These are phyloP conservation scores for Tulasnella sp. DNA, from an alignment of 768 basidiomycete genomes.

Conservation along the genomic window DNA sequence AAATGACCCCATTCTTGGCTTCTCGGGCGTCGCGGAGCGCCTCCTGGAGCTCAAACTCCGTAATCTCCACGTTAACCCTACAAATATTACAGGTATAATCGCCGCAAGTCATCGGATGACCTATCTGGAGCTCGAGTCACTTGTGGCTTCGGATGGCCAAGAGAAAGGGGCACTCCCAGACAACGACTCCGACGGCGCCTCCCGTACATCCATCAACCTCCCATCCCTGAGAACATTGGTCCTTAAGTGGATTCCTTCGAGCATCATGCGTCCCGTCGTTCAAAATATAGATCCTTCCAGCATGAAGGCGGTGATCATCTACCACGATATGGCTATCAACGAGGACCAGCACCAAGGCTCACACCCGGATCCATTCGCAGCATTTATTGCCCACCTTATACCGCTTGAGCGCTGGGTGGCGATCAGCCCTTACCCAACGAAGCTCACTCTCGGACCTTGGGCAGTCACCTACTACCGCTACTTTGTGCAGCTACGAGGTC, in stretches of 20 bases:
- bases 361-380: neutral
- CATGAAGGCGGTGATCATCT: neutral
- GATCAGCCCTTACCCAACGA: neutral
- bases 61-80: neutral
- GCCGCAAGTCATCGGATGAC: neutral
- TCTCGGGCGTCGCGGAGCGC: neutral
- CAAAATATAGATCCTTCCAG: neutral
- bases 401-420: neutral
- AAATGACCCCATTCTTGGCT: neutral
- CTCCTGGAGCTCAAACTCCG: neutral
- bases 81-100: neutral
- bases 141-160: neutral
- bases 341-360: neutral
- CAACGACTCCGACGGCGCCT: neutral
- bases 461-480: neutral
- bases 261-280: neutral
- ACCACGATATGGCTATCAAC: neutral
- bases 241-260: neutral
- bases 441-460: neutral
- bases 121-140: neutral
- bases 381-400: neutral
- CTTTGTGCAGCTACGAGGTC: neutral
- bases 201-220: neutral
- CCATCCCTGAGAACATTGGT: neutral
- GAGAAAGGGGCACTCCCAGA: neutral